Conservation (phyloP, 768 basidiomycete species). For the Rhizopogon roseolus region DNA sequence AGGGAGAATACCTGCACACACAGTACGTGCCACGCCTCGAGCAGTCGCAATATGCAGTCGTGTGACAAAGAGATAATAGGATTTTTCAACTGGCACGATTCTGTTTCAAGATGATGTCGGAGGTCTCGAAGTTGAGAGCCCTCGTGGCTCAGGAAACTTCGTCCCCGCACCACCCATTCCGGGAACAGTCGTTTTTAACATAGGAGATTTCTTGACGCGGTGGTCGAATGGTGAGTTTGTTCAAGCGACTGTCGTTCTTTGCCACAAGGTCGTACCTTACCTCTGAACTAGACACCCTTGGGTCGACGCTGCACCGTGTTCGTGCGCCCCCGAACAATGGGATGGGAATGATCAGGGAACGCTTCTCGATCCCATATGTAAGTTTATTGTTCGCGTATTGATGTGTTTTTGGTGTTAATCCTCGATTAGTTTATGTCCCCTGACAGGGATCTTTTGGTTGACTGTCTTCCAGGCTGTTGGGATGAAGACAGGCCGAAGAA, state of each 20-base stretch:
- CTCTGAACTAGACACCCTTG: constrained; percentile 16
- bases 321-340: constrained; percentile 30
- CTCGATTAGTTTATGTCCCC: constrained; percentile 24
- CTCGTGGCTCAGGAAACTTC: constrained; percentile 39
- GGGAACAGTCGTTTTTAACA: constrained; percentile 46
- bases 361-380: constrained; percentile 63
- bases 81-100: constrained; percentile 55
- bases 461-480: constrained; percentile 50
- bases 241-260: background rate
- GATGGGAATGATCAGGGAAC: constrained; percentile 37
- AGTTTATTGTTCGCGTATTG: constrained; percentile 12
- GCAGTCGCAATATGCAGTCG: background rate
- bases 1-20: constrained; percentile 31
- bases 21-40: constrained; percentile 6
- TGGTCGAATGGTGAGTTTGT: constrained; percentile 28
- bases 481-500: constrained; percentile 40
- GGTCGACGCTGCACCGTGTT: constrained; percentile 47
- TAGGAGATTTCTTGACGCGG: constrained; percentile 46
- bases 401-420: background rate
- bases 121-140: constrained; percentile 60
- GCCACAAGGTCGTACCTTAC: background rate
- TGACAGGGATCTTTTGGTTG: constrained; percentile 39
- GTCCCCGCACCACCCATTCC: constrained; percentile 38
- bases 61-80: constrained; percentile 18
- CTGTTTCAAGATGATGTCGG: constrained; percentile 58